These are phyloP conservation scores for Daldinia vernicosa DNA, from an alignment of 495 filamentous ascomycete genomes.

Conservation along the genomic window DNA sequence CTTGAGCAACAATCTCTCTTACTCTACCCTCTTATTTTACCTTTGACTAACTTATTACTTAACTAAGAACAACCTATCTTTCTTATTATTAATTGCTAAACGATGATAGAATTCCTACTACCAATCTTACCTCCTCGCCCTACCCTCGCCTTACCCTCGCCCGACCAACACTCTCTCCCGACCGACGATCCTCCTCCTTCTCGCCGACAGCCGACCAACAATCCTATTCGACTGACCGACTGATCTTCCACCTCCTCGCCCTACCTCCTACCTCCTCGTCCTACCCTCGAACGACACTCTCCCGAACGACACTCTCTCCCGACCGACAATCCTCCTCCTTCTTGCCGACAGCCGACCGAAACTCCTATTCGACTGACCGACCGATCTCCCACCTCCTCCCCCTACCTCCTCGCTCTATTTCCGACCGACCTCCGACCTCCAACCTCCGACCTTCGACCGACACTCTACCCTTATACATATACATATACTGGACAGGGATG, in stretches of 20 bases:
- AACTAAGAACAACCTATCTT: too few relatives aligned
- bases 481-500: slow-evolving; percentile 17
- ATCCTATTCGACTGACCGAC: background rate
- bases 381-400: background rate
- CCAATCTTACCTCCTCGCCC: too few relatives aligned
- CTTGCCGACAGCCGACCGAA: background rate
- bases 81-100: too few relatives aligned
- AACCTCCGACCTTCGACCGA: background rate
- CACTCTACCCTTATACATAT: background rate
- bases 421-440: background rate
- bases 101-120: too few relatives aligned
- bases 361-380: background rate
- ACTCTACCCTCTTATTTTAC: too few relatives aligned
- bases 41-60: too few relatives aligned
- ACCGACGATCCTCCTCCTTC: background rate
- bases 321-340: background rate
- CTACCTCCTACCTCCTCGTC: background rate
- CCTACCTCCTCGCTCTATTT: background rate
- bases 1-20: too few relatives aligned
- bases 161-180: background rate
- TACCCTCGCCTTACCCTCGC: too few relatives aligned
- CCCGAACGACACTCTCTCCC: background rate
- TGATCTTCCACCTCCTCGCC: background rate
- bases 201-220: too few relatives aligned
- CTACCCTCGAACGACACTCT: too few relatives aligned